These are phyloP conservation scores for Selaginella moellendorffii DNA, from an alignment of 75 land plant species.

Conservation along the genomic window DNA sequence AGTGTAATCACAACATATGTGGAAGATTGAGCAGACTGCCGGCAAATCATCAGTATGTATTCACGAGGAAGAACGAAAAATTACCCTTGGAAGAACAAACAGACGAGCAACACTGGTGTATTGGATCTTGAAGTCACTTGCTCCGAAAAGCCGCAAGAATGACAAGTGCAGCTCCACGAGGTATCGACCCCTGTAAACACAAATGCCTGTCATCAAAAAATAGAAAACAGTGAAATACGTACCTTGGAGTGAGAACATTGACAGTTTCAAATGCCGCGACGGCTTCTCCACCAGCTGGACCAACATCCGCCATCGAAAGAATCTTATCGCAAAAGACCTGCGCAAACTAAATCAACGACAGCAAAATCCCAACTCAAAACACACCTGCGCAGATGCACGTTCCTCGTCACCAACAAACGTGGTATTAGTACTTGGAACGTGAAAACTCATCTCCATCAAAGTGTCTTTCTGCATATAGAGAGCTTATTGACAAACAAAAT, in stretches of 20 bases:
- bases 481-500: background rate
- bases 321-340: conserved; percentile 33
- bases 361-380: background rate
- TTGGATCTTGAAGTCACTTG: conserved; percentile 37
- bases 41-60: background rate
- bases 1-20: conserved; percentile 37
- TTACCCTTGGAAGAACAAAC: conserved; percentile 33
- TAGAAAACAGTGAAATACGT: background rate
- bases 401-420: conserved; percentile 86
- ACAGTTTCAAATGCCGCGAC: conserved; percentile 29
- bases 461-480: conserved; percentile 68
- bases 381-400: conserved; percentile 82
- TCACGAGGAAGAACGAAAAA: background rate
- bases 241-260: conserved; percentile 34
- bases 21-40: conserved; percentile 25
- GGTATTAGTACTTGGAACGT: conserved; percentile 82
- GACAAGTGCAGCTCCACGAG: conserved; percentile 37
- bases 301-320: conserved; percentile 39
- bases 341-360: conserved; percentile 6
- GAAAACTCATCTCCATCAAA: conserved; percentile 93
- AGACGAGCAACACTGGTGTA: conserved; percentile 35
- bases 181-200: conserved; percentile 29
- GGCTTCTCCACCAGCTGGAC: conserved; percentile 32
- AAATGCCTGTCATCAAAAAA: background rate
- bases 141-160: conserved; percentile 30